Conservation (phyloP, 129 eudicot species). For the Pittosporum tobira region DNA sequence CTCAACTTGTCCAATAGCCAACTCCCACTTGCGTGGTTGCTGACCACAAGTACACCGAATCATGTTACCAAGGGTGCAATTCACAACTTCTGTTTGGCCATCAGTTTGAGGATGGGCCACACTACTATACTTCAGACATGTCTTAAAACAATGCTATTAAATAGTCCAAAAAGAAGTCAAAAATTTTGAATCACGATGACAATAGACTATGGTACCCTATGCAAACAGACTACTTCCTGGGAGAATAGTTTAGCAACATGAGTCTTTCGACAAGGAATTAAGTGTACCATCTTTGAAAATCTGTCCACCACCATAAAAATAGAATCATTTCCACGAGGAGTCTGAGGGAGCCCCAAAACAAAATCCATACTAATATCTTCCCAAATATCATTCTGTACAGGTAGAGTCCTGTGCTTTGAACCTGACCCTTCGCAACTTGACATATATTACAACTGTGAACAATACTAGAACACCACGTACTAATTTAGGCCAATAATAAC, state of each 20-base stretch:
- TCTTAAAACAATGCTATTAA: too few species aligned
- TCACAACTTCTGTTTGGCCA: too few species aligned
- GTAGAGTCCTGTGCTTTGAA: slow-evolving; percentile 1
- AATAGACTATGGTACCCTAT: neutral
- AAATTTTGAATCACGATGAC: neutral
- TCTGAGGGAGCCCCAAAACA: slow-evolving; percentile 7
- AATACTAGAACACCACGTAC: neutral
- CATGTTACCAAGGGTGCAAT: too few species aligned
- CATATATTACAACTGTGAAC: slow-evolving; percentile 7
- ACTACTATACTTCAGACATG: too few species aligned
- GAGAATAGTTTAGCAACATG: neutral
- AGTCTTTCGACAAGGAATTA: neutral
- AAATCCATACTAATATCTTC: slow-evolving; percentile 10
- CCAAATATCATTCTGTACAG: slow-evolving; percentile 1
- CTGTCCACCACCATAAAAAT: slow-evolving; percentile 1
- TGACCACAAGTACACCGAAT: too few species aligned
- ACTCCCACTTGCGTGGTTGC: too few species aligned
- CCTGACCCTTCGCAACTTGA: neutral
- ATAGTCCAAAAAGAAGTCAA: too few species aligned
- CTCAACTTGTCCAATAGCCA: too few species aligned
- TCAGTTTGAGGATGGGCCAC: too few species aligned
- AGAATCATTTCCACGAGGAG: slow-evolving; percentile 8
- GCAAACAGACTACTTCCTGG: neutral
- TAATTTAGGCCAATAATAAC: slow-evolving; percentile 8
- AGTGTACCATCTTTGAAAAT: slow-evolving; percentile 1